Percentiles rank a stretch among this genome's conserved stretches.
phyloP scores from a whole-genome alignment of 129 eudicot species.

The Helianthus annuus region DNA sequence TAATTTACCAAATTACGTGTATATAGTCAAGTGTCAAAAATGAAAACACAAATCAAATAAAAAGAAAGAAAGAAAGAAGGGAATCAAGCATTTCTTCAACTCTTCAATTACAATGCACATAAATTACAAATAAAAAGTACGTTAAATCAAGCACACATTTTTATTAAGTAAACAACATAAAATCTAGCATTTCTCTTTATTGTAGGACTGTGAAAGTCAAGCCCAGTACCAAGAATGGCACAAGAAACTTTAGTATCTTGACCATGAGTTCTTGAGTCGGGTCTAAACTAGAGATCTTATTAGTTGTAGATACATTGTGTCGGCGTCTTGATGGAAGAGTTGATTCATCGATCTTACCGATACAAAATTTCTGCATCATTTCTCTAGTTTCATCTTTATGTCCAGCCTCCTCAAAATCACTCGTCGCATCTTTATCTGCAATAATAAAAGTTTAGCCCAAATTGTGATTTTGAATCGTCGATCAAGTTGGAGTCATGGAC shows the following conservation, averaged over 20 bases:
- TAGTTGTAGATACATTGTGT: not conserved
- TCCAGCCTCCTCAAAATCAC: slow-evolving; percentile 10
- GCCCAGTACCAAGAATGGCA: slow-evolving; percentile 26
- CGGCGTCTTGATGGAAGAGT: slow-evolving; percentile 12
- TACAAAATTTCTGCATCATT: slow-evolving; percentile 17
- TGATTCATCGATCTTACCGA: slow-evolving; percentile 22
- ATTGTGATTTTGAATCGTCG: not conserved
- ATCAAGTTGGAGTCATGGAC: not conserved
- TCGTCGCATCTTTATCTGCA: not conserved
- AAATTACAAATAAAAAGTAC: no score
- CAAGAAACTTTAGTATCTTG: slow-evolving; percentile 15
- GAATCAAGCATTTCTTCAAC: no score
- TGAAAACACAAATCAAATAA: no score
- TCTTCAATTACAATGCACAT: no score
- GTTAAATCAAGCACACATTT: not conserved
- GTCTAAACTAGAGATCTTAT: not conserved
- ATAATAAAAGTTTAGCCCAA: not conserved
- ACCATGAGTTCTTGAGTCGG: slow-evolving; percentile 1
- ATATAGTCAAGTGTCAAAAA: no score
- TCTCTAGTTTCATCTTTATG: slow-evolving; percentile 2
- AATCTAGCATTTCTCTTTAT: not conserved
- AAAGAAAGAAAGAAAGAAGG: no score
- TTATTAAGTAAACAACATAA: not conserved
- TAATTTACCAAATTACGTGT: no score
- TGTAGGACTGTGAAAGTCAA: slow-evolving; percentile 24